Percentiles rank a stretch among this genome's conserved stretches.
Evolutionary conservation across 805 yeast species (phyloP).

Genomic region (Saccharomycopsis sp.): DNA sequence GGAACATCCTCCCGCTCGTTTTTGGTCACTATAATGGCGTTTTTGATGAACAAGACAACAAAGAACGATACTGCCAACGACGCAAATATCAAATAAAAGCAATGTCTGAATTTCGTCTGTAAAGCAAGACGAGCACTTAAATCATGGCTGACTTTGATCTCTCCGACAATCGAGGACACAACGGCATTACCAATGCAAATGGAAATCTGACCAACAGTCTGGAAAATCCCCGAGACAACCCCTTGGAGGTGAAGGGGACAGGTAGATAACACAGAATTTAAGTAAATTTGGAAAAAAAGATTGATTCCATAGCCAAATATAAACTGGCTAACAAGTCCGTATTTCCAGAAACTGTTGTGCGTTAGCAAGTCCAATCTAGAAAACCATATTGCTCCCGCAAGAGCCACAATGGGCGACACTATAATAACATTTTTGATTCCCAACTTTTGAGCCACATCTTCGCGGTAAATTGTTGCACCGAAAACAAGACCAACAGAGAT

Average conservation of each 20-base stretch:
- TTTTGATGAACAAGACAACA: not conserved
- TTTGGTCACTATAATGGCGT: not conserved
- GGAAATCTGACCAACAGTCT: slow-evolving; percentile 33
- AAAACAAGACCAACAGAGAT: slow-evolving; percentile 28
- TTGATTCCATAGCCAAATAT: slow-evolving; percentile 27
- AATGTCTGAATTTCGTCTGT: slow-evolving; percentile 1
- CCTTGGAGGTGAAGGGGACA: slow-evolving; percentile 37
- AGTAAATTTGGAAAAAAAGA: slow-evolving; percentile 31
- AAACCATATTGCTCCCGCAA: slow-evolving; percentile 20
- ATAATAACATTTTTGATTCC: slow-evolving; percentile 2
- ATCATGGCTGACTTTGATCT: slow-evolving; percentile 11
- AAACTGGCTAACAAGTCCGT: slow-evolving; percentile 17
- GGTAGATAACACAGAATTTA: slow-evolving; percentile 27
- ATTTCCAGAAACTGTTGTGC: slow-evolving; percentile 11
- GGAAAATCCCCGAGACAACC: slow-evolving; percentile 32
- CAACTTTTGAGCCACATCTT: slow-evolving; percentile 7
- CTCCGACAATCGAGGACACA: slow-evolving; percentile 27
- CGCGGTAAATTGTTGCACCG: slow-evolving; percentile 27
- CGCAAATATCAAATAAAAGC: slow-evolving; percentile 3
- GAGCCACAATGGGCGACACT: slow-evolving; percentile 6
- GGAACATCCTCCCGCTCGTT: not conserved
- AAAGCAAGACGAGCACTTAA: not conserved
- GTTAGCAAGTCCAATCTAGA: slow-evolving; percentile 8
- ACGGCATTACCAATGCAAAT: slow-evolving; percentile 28
- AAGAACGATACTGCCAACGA: not conserved